These are phyloP conservation scores for Fusarium domesticum DNA, from an alignment of 2,329 filamentous ascomycete species.

Conservation along the genomic window DNA sequence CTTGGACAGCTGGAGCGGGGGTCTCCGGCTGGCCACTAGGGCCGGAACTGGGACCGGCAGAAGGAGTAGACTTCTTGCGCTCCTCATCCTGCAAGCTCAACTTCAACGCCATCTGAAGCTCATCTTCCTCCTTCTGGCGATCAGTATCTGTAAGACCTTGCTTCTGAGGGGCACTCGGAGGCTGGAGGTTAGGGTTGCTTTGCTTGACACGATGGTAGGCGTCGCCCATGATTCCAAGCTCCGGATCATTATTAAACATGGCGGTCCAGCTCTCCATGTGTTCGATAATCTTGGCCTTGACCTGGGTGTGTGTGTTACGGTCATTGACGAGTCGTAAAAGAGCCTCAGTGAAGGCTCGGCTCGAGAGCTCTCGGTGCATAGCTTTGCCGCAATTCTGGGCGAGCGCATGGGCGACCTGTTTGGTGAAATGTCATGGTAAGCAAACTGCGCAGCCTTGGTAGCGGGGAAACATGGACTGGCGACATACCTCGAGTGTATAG, in stretches of 20 bases:
- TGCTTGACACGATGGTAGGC: conserved; percentile 84
- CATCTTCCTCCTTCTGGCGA: conserved; percentile 92
- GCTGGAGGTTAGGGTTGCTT: conserved; percentile 81
- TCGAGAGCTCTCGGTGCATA: conserved; percentile 87
- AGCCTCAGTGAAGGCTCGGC: conserved; percentile 90
- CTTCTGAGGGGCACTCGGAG: conserved; percentile 91
- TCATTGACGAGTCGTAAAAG: conserved; percentile 87
- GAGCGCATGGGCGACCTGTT: conserved; percentile 79
- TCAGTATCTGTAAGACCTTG: conserved; percentile 85
- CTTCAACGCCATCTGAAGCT: conserved; percentile 92
- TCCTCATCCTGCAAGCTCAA: conserved; percentile 88
- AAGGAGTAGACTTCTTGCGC: conserved; percentile 50
- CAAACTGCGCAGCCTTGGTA: conserved; percentile 8
- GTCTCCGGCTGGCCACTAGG: conserved; percentile 43
- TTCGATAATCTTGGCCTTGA: conserved; percentile 95
- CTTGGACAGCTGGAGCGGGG: conserved; percentile 56
- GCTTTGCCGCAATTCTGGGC: conserved; percentile 86
- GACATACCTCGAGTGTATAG: conserved; percentile 77
- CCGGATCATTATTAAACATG: conserved; percentile 86
- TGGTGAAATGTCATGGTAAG: background rate
- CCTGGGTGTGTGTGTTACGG: conserved; percentile 91
- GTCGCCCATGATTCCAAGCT: conserved; percentile 96
- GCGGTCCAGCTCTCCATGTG: conserved; percentile 95
- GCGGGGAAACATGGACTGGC: background rate
- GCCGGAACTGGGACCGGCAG: conserved; percentile 32